Base-by-base conservation (phyloP, 805 yeast species). In the Kuraishia ogatae region DNA sequence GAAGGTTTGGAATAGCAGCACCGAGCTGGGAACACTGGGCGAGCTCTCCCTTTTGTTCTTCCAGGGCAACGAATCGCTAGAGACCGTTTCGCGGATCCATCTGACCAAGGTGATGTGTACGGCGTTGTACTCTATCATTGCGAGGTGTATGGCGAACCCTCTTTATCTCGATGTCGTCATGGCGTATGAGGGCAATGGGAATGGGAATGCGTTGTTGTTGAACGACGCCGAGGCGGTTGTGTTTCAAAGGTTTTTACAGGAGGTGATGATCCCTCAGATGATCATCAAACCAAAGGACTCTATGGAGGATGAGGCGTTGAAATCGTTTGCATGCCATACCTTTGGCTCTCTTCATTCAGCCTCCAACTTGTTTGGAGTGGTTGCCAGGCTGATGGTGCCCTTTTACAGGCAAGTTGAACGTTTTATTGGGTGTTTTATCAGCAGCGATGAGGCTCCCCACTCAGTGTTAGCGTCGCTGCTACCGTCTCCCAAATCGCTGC, bases 1-100 rank as follows among this genome's bases (percentile, higher is more conserved):
- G 35, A 58, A 60, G 13, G 65, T 69, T 49, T 65, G 75, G 66
- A 62, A 60, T 50, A 56, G 55, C 35, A 35, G 43, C 13, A 61
- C 57, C 5, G 57, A 70, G 6, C 68, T 68, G 57, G 73, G 75
- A 11, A 65, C 67, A 13, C 71, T 76, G 55, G 66, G 69, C 21
- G 80, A 78, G 55, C 62, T 72, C 3, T 61, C 76, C 13, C 58
- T 70, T 35, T 58, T 77, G 11, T 76, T 65, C 52, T 73, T 78
- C 55, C 79, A 76, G 58, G 74, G 79, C 4, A 73, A 72, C 54
- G 79, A 76, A 55, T 72, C 82, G 0, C 66, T 78, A 8, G 63
- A 61, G 6, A 69, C 75, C 0, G 55, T 76, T 24, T 60, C 71
- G 20, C 66, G 59, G 39, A 21, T 66, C 17, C 46, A 57, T 7